Base-by-base conservation (phyloP, 306 rosid genomes). In the Prinsepia uniflora region DNA sequence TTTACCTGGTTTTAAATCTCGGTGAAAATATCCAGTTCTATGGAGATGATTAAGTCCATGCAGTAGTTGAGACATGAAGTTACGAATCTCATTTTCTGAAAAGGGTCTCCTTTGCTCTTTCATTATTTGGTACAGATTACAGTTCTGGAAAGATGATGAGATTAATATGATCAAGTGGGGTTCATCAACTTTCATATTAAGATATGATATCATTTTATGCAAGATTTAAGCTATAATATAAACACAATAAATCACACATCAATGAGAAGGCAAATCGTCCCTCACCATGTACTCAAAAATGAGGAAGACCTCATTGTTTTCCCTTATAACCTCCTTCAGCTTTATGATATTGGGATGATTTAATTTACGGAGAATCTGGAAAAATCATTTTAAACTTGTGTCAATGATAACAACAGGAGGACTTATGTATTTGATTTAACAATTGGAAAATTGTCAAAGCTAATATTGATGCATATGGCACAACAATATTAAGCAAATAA, bases 1-100 rank as follows among this genome's bases (percentile, higher is more conserved):
- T 74, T 70, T 76, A 90, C 96, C 95, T 19, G 95, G 96, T 79
- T 90, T 90, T 75, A 90, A 81, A 85, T 90, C 96, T 75, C 95
- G 81, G 72, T 90, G 96, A 82, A 90, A 90, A 80, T 80, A 90
- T 80, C 92, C 85, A 78, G 30, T 86, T 73, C 73, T 88, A 81
- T 90, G 95, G 80, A 90, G 81, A 77, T 90, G 89, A 83, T 76
- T 71, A 41, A 90, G 90, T 70, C 96, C 96, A 53, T 75, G 82
- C 48, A 90, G 79, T 70, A 90, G 70, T 81, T 90, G 96, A 57
- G 81, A 78, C 89, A 90, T 83, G 62, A 88, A 81, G 82, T 84
- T 68, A 61, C 84, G 86, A 73, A 90, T 86, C 81, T 84, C 95
- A 49, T 86, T 87, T 78, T 88, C 95, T 45, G 89, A 76, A 82